Base-by-base conservation (phyloP, 352 stramenopile genomes). In the Phytophthora chlamydospora region DNA sequence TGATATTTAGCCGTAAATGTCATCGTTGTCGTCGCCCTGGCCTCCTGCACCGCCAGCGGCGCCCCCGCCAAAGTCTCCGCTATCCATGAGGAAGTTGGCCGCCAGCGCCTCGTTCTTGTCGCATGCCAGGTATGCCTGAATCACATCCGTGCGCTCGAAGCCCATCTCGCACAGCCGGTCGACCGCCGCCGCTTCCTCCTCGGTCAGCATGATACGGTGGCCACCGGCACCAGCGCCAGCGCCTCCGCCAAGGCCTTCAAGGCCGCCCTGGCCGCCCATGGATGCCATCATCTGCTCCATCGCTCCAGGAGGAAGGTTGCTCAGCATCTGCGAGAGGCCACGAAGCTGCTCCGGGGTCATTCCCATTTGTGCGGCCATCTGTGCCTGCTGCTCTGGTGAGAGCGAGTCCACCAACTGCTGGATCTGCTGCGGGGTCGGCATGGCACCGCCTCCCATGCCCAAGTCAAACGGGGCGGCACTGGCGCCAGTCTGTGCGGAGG, bases 71-170 rank as follows among this genome's bases (percentile, higher is more conserved):
- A 80, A 84, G 69, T 88, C 71, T 73, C 75, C 75, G 68, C 80
- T 95, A 78, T 99, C 97, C 89, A 99, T 98, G 58, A 99, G 83
- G 52, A 99, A 97, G 80, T 99, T 99, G 21, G 98, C 98, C 13
- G 98, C 97, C 66, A 99, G 83, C 44, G 94, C 96, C 78, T 99
- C 96, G 77, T 99, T 99, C 88, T 99, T 99, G 87, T 99, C 98
- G 70, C 98, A 99, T 34, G 97, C 96, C 62, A 99, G 78, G 86
- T 99, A 99, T 45, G 97, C 97, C 80, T 99, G 96, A 55, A 98
- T 91, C 16, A 93, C 96, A 66, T 98, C 92, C 29, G 93, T 78
- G 65, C 87, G 89, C 45, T 95, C 81, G 62, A 97, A 97, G 16
- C 91, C 89, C 71, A 98, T 89, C 35, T 91, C 85, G 43, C 76